phyloP scores from a whole-genome alignment of 768 basidiomycete genomes.

The Cystobasidium onofrii region DNA sequence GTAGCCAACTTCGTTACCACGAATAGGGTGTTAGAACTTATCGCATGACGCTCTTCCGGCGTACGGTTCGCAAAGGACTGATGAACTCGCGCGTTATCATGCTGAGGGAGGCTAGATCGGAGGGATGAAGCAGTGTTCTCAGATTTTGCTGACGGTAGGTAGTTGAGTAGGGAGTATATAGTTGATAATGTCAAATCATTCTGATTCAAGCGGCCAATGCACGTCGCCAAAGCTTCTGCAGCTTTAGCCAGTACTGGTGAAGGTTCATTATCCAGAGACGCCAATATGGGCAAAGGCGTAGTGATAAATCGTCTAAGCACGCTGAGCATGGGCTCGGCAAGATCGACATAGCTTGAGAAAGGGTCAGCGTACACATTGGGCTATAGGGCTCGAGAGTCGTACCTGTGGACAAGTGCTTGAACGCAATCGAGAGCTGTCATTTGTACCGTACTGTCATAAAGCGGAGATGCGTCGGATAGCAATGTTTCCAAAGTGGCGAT shows the following conservation, averaged over 20 bases:
- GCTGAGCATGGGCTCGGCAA: slow-evolving; percentile 63
- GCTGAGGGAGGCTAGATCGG: background rate
- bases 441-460: slow-evolving; percentile 73
- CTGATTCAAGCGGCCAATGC: slow-evolving; percentile 74
- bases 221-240: slow-evolving; percentile 79
- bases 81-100: background rate
- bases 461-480: slow-evolving; percentile 69
- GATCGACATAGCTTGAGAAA: slow-evolving; percentile 62
- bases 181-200: slow-evolving; percentile 87
- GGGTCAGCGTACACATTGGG: background rate
- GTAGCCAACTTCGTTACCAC: background rate
- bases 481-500: slow-evolving; percentile 44
- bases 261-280: slow-evolving; percentile 69
- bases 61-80: background rate
- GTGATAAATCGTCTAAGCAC: slow-evolving; percentile 82
- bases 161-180: slow-evolving; percentile 91
- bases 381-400: slow-evolving; percentile 36
- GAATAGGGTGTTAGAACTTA: background rate
- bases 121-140: background rate
- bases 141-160: slow-evolving; percentile 61
- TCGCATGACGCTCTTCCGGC: slow-evolving; percentile 25
- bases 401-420: slow-evolving; percentile 77
- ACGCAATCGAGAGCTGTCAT: slow-evolving; percentile 82
- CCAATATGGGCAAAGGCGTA: slow-evolving; percentile 76
- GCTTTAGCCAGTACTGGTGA: slow-evolving; percentile 74